A percentile compares a stretch with the other conserved stretches of the same genome.
These are phyloP conservation scores for Gossypium rotundifolium DNA, from an alignment of 345 rosid species.

Conservation along the genomic window DNA sequence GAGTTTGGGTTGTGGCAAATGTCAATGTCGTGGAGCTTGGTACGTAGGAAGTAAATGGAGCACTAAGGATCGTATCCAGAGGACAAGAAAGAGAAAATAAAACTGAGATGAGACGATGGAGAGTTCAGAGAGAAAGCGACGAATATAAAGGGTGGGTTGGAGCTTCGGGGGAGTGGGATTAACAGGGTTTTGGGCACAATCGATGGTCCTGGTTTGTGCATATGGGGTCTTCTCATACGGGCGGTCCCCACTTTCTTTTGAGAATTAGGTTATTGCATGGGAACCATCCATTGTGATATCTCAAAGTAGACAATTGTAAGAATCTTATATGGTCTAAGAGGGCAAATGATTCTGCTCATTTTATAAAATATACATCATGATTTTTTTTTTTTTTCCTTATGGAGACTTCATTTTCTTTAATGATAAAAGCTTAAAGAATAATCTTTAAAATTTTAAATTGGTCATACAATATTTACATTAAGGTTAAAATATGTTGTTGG, in stretches of 20 bases:
- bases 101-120: neutral
- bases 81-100: neutral
- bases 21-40: neutral
- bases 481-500: too few relatives aligned
- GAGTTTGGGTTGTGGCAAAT: too few relatives aligned
- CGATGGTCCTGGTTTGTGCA: conserved; percentile 8
- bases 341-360: neutral
- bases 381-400: too few relatives aligned
- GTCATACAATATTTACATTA: too few relatives aligned
- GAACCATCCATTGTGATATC: conserved; percentile 10
- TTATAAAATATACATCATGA: too few relatives aligned
- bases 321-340: neutral
- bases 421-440: too few relatives aligned
- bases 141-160: conserved; percentile 12
- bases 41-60: neutral
- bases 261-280: neutral
- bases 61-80: neutral
- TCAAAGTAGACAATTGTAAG: neutral
- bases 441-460: too few relatives aligned
- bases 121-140: neutral
- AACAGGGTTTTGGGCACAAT: conserved; percentile 6
- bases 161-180: neutral
- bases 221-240: neutral
- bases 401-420: too few relatives aligned
- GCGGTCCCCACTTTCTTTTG: conserved; percentile 6